These are phyloP conservation scores for Spencermartinsiella europaea DNA, from an alignment of 805 yeast genomes.

Conservation along the genomic window DNA sequence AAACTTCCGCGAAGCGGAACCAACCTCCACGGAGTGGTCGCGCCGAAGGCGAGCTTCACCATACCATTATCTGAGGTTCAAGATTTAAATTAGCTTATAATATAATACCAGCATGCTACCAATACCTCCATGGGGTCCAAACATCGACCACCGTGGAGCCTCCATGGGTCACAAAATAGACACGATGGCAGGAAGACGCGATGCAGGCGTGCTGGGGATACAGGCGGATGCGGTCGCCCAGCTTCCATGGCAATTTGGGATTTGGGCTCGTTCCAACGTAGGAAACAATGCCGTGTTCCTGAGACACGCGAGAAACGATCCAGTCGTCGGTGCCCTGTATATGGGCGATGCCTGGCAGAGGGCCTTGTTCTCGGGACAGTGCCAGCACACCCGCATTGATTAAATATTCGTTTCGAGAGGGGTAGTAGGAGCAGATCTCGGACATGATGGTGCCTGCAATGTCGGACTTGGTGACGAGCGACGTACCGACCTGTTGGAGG, in stretches of 20 bases:
- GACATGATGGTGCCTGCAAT: conserved; percentile 53
- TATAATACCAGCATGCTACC: conserved; percentile 26
- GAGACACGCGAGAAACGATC: conserved; percentile 64
- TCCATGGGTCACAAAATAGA: conserved; percentile 50
- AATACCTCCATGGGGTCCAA: conserved; percentile 63
- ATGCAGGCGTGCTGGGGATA: conserved; percentile 71
- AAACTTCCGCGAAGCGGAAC: no score
- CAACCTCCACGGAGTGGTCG: no score
- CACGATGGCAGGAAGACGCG: conserved; percentile 53
- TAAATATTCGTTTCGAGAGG: conserved; percentile 55
- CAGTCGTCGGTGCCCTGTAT: conserved; percentile 43
- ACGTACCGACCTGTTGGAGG: conserved; percentile 67
- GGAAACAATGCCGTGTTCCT: conserved; percentile 70
- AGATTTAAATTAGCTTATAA: no score
- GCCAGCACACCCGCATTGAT: conserved; percentile 70
- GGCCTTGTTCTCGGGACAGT: conserved; percentile 56
- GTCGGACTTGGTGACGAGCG: conserved; percentile 43
- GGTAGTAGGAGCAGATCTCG: conserved; percentile 54
- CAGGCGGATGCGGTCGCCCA: conserved; percentile 50
- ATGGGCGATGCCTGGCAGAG: conserved; percentile 56
- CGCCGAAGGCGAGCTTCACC: no score
- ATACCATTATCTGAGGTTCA: no score
- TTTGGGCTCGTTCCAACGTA: conserved; percentile 12
- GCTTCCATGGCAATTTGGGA: conserved; percentile 9
- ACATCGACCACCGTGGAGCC: conserved; percentile 46